Evolutionary conservation across 2,329 filamentous ascomycete species (phyloP), one percentile per base, ranked within the genome.

Genomic region (Clarireedia sp.): DNA sequence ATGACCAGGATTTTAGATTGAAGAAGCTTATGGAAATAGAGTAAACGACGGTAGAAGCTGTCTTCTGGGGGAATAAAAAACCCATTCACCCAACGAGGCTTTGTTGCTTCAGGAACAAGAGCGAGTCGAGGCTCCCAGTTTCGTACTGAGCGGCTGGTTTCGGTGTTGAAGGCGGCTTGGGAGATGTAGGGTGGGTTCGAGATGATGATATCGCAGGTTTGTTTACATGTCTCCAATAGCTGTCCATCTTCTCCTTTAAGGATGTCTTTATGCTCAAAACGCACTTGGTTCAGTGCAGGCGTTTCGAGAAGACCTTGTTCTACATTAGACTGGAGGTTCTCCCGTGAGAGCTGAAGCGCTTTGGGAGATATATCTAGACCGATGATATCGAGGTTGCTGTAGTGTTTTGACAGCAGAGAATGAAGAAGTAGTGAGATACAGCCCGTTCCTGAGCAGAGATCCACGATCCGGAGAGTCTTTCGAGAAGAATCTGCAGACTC

Each of bases 171-270:
- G 7, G 79, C 80, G 7, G 50, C 12, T 3, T 69, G 60, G 2
- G 90, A 95, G 50, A 97, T 85, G 68, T 97, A 97, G 0, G 94
- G 94, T 16, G 94, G 94, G 66, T 99, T 99, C 1, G 87, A 87
- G 37, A 94, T 80, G 1, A 99, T 71, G 3, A 97, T 72, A 56
- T 69, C 64, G 45, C 56, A 60, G 23, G n/a, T 17, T 9, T 44
- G 21, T 40, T 8, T n/a, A 12, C 3, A 40, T 29, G 2, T 23
- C 3, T 40, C 23, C 14, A 54, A 4, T 17, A 49, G 37, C 5
- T 3, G 21, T 41, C 44, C 3, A 23, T 55, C 7, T 33, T 24
- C 19, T 4, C 24, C 7, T 24, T 24, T n/a, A 16, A 55, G 47
- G 12, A 55, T 21, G 40, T 55, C 19, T 16, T 29, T n/a, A 24